phyloP scores from a whole-genome alignment of 2,329 filamentous ascomycete genomes.

The Intubia oerlemansii region DNA sequence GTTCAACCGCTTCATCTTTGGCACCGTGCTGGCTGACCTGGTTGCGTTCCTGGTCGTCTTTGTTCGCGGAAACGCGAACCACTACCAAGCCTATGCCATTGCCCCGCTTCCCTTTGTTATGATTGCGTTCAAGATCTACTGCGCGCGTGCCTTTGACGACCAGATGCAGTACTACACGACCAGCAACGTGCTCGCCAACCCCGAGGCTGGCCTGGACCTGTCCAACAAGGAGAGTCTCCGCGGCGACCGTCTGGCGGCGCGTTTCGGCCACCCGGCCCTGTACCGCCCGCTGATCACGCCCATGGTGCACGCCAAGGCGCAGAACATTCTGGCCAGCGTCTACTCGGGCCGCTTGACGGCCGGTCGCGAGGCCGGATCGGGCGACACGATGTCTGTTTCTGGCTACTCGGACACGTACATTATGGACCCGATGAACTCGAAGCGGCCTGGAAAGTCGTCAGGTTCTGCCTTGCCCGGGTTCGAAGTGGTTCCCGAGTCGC shows the following conservation, averaged over 20 bases:
- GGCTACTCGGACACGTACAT: constrained; percentile 68
- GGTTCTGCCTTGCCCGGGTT: constrained; percentile 41
- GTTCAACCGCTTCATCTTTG: constrained; percentile 85
- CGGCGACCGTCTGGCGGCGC: constrained; percentile 48
- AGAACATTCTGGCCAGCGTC: constrained; percentile 66
- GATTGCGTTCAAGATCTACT: constrained; percentile 72
- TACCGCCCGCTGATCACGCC: constrained; percentile 80
- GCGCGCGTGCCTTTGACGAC: constrained; percentile 51
- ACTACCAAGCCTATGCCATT: constrained; percentile 40
- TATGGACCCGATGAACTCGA: constrained; percentile 59
- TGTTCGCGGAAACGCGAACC: constrained; percentile 41
- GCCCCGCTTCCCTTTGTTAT: constrained; percentile 60
- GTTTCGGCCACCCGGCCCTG: constrained; percentile 79
- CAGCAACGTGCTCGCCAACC: constrained; percentile 26
- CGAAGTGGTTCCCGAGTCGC: constrained; percentile 69
- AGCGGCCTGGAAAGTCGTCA: constrained; percentile 23
- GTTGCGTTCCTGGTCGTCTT: constrained; percentile 59
- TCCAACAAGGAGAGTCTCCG: constrained; percentile 29
- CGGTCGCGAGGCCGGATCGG: constrained; percentile 31
- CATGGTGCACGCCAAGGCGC: constrained; percentile 84
- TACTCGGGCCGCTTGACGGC: constrained; percentile 65
- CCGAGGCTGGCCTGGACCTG: constrained; percentile 21
- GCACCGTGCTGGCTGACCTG: constrained; percentile 53
- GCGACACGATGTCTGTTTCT: constrained; percentile 34
- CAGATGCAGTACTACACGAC: constrained; percentile 66